Percentiles rank a stretch among this genome's conserved stretches.
Conservation (phyloP, 2,329 filamentous ascomycete genomes). For the Thelonectria discophora region DNA sequence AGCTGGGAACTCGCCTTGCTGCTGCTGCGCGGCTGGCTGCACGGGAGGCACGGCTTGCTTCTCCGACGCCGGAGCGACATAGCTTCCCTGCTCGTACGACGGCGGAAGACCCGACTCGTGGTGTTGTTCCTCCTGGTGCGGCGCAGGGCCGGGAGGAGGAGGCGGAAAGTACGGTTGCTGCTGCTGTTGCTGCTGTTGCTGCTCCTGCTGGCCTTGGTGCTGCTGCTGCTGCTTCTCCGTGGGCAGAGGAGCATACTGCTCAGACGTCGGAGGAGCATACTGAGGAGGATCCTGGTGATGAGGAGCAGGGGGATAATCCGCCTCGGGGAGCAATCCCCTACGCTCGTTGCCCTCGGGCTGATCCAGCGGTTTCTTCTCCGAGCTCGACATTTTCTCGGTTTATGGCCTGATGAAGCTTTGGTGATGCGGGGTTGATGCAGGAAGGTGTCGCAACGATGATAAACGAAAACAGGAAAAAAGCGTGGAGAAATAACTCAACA, state of each 20-base stretch:
- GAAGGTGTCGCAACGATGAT: background rate
- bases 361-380: slow-evolving; percentile 14
- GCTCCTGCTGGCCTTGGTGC: background rate
- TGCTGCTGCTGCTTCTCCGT: too few relatives aligned
- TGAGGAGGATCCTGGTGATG: background rate
- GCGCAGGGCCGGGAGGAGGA: slow-evolving; percentile 39
- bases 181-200: slow-evolving; percentile 26
- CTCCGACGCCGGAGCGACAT: slow-evolving; percentile 3
- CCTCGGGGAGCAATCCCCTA: slow-evolving; percentile 10
- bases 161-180: slow-evolving; percentile 40
- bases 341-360: slow-evolving; percentile 14
- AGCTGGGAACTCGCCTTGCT: background rate
- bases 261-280: background rate
- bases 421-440: slow-evolving; percentile 7
- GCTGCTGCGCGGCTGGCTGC: background rate
- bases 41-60: slow-evolving; percentile 6
- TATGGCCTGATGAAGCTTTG: background rate
- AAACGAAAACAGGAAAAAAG: background rate
- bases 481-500: background rate
- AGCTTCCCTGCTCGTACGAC: slow-evolving; percentile 19
- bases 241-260: too few relatives aligned
- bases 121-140: slow-evolving; percentile 28
- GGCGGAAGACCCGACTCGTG: slow-evolving; percentile 16
- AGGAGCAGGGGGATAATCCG: background rate
- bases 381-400: slow-evolving; percentile 11